A percentile compares a stretch with the other conserved stretches of the same genome.
phyloP scores from a whole-genome alignment of 2,329 filamentous ascomycete species.

The Ophiosphaerella narmari region DNA sequence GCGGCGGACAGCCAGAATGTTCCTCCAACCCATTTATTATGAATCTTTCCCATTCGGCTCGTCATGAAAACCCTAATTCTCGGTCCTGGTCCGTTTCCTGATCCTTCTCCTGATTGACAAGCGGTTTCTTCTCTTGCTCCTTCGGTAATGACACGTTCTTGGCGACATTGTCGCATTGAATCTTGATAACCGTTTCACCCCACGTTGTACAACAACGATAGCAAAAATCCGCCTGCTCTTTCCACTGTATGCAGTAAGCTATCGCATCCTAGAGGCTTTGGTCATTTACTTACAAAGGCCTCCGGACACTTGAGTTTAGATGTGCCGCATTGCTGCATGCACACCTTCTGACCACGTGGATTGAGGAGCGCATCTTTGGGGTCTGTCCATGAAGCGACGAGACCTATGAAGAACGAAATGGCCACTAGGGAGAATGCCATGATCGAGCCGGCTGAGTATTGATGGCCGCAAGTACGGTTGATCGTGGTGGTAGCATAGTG shows the following conservation, averaged over 20 bases:
- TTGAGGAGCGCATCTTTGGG: constrained; percentile 13
- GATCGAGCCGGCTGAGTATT: background rate
- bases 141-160: background rate
- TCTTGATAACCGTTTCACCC: constrained; percentile 8
- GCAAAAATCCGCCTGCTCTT: constrained; percentile 1
- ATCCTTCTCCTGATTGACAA: background rate
- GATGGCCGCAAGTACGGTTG: no score
- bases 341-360: constrained; percentile 11
- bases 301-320: constrained; percentile 8
- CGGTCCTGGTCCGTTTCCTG: background rate
- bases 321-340: constrained; percentile 10
- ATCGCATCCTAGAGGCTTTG: background rate
- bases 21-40: no score
- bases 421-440: background rate
- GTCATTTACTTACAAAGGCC: constrained; percentile 8
- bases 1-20: background rate
- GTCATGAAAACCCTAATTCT: constrained; percentile 3
- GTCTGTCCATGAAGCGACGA: constrained; percentile 1
- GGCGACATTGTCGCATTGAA: background rate
- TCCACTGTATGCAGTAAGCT: background rate
- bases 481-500: background rate
- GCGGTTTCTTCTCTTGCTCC: background rate
- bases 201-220: constrained; percentile 5
- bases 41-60: background rate
- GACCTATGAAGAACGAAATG: background rate